These are phyloP conservation scores for Hanseniaspora pseudoguilliermondii DNA, from an alignment of 805 yeast species.

Conservation along the genomic window DNA sequence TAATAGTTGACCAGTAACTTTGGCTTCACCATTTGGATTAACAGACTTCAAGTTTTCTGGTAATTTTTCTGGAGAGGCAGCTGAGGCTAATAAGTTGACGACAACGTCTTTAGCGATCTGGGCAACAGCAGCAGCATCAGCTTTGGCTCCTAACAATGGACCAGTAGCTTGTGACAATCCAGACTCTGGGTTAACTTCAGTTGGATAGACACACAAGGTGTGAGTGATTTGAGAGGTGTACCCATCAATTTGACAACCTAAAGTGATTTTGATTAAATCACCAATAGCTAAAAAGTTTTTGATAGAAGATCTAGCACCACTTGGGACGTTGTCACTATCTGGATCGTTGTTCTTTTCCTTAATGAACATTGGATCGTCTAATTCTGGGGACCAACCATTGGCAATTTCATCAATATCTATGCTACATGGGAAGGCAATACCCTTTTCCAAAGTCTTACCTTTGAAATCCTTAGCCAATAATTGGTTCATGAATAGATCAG, in stretches of 20 bases:
- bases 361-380: slow-evolving; percentile 42
- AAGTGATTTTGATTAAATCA: slow-evolving; percentile 69
- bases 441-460: slow-evolving; percentile 64
- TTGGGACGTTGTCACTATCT: neutral
- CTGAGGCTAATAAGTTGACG: slow-evolving; percentile 58
- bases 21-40: slow-evolving; percentile 19
- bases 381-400: slow-evolving; percentile 75
- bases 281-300: slow-evolving; percentile 40
- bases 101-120: slow-evolving; percentile 83
- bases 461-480: slow-evolving; percentile 50
- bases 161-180: slow-evolving; percentile 40
- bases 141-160: slow-evolving; percentile 71
- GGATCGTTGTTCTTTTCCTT: slow-evolving; percentile 21
- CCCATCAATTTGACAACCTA: slow-evolving; percentile 93
- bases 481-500: slow-evolving; percentile 60
- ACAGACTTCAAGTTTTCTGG: slow-evolving; percentile 38
- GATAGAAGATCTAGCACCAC: slow-evolving; percentile 14
- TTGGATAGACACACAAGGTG: slow-evolving; percentile 72
- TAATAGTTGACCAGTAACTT: slow-evolving; percentile 57
- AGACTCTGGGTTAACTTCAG: slow-evolving; percentile 32
- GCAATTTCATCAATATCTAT: slow-evolving; percentile 73
- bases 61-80: slow-evolving; percentile 62
- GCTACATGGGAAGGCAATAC: slow-evolving; percentile 84
- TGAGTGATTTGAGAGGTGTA: slow-evolving; percentile 81
- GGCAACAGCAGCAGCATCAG: slow-evolving; percentile 82